A percentile compares a stretch with the other conserved stretches of the same genome.
phyloP scores from a whole-genome alignment of 768 basidiomycete genomes.

The Mycena capillaripes region DNA sequence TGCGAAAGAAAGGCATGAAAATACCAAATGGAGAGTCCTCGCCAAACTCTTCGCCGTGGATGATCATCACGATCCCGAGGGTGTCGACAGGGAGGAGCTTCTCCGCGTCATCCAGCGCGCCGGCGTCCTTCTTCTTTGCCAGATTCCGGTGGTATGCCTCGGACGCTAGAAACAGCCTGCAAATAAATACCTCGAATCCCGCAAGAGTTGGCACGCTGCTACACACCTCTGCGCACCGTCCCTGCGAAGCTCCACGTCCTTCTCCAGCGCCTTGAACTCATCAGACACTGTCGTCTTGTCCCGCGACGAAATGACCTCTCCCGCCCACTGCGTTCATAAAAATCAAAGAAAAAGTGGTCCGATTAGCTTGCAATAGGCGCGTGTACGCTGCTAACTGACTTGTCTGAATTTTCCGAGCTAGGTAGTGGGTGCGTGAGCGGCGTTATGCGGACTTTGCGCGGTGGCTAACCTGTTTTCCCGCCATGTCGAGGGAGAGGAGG shows the following conservation, averaged over 20 bases:
- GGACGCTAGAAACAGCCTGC: slow-evolving; percentile 80
- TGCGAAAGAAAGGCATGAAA: not conserved
- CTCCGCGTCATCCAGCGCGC: slow-evolving; percentile 71
- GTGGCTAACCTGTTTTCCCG: slow-evolving; percentile 29
- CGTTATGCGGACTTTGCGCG: not conserved
- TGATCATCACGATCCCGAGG: slow-evolving; percentile 89
- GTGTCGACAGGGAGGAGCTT: slow-evolving; percentile 85
- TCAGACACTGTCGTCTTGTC: slow-evolving; percentile 85
- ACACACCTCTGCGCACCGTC: slow-evolving; percentile 82
- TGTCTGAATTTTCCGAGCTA: slow-evolving; percentile 86
- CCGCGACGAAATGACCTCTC: slow-evolving; percentile 87
- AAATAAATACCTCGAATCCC: slow-evolving; percentile 5
- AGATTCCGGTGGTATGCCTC: slow-evolving; percentile 77
- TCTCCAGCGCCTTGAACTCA: slow-evolving; percentile 86
- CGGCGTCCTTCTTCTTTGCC: slow-evolving; percentile 83
- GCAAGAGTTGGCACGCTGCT: slow-evolving; percentile 43
- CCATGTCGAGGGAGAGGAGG: not conserved
- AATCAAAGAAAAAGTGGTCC: slow-evolving; percentile 45
- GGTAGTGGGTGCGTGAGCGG: not conserved
- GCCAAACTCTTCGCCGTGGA: slow-evolving; percentile 87
- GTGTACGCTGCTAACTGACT: slow-evolving; percentile 60
- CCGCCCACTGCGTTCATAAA: slow-evolving; percentile 76
- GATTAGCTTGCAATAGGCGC: slow-evolving; percentile 39
- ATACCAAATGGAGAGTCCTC: slow-evolving; percentile 80
- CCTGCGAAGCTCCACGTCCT: slow-evolving; percentile 85